Evolutionary conservation across 1,284 basidiomycete species (phyloP).

Genomic region (Heterobasidion annosum): DNA sequence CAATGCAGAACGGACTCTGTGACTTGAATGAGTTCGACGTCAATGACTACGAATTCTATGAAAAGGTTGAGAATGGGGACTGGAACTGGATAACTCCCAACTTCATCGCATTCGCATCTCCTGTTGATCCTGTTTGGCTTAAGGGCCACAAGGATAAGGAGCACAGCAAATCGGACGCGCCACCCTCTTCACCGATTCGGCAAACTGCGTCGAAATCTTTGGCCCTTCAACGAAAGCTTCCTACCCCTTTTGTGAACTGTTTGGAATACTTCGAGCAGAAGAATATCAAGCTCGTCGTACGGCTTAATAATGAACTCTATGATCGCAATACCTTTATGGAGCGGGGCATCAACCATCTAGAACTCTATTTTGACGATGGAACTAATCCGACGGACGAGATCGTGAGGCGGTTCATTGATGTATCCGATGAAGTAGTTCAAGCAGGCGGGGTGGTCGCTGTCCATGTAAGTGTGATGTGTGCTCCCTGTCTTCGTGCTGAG

Average conservation of each 20-base stretch:
- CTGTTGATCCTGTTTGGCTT: constrained; percentile 73
- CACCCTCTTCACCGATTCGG: constrained; percentile 21
- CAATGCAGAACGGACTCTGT: constrained; percentile 81
- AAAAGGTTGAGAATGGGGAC: constrained; percentile 94
- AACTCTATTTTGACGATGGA: constrained; percentile 98
- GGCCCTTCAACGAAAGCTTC: constrained; percentile 68
- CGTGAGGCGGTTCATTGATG: constrained; percentile 81
- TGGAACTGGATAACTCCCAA: constrained; percentile 95
- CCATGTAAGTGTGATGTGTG: constrained; percentile 48
- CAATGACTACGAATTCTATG: constrained; percentile 89
- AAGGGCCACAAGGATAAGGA: constrained; percentile 58
- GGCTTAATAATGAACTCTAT: constrained; percentile 93
- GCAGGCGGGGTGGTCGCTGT: constrained; percentile 80
- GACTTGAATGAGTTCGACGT: constrained; percentile 89
- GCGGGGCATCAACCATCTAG: constrained; percentile 83
- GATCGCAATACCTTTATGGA: constrained; percentile 81
- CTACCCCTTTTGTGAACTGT: constrained; percentile 79
- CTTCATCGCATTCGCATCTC: constrained; percentile 95
- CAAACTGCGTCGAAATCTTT: constrained; percentile 23
- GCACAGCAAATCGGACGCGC: constrained; percentile 16
- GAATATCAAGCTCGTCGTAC: constrained; percentile 86
- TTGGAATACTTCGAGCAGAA: constrained; percentile 87
- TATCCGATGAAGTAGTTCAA: constrained; percentile 74
- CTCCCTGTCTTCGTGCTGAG: constrained; percentile 15
- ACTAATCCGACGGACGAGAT: constrained; percentile 95